These are phyloP conservation scores for Tillandsia fasciculata DNA, from an alignment of 176 grass and related monocot genomes.

Conservation along the genomic window DNA sequence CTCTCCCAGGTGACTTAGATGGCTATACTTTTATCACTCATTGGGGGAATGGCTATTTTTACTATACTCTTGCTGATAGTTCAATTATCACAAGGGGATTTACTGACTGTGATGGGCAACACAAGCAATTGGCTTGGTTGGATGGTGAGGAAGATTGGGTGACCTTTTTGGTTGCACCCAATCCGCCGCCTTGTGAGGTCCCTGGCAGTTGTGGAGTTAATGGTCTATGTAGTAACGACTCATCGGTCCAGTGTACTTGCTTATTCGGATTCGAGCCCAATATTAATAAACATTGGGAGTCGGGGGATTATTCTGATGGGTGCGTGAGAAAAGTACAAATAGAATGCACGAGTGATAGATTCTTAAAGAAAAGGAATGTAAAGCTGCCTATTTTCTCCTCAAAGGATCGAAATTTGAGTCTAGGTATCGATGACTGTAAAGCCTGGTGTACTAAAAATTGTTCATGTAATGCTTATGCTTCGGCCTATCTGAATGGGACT, in stretches of 20 bases:
- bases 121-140: conserved; percentile 10
- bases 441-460: conserved; percentile 11
- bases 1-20: background rate
- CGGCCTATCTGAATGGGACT: background rate
- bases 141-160: conserved; percentile 3
- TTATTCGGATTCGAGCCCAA: conserved; percentile 21
- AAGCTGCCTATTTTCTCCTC: conserved; percentile 3
- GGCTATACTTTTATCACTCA: conserved; percentile 12
- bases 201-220: conserved; percentile 17
- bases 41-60: conserved; percentile 11
- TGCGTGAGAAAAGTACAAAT: conserved; percentile 16
- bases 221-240: conserved; percentile 7
- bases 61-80: background rate
- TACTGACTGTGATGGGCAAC: background rate
- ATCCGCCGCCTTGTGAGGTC: background rate
- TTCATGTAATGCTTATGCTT: conserved; percentile 21
- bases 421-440: background rate
- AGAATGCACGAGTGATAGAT: background rate
- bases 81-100: background rate
- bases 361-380: background rate
- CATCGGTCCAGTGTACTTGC: conserved; percentile 3
- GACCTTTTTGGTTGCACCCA: background rate
- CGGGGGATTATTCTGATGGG: conserved; percentile 10
- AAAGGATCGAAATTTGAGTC: background rate
- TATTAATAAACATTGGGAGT: conserved; percentile 15